These are phyloP conservation scores for Prunus yedoensis DNA, from an alignment of 331 rosid genomes.

Conservation along the genomic window DNA sequence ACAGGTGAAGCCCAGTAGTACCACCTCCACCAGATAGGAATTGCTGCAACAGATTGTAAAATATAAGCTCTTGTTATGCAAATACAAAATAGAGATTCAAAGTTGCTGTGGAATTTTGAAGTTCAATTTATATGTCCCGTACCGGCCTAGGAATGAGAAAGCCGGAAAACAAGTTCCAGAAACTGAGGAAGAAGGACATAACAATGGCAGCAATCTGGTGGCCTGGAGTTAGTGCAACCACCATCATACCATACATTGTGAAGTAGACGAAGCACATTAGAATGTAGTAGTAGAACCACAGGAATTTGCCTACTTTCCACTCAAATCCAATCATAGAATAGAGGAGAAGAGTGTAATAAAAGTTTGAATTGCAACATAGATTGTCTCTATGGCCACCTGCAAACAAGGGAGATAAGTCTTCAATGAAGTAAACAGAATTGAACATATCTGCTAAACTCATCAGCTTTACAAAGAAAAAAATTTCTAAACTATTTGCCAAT, in stretches of 20 bases:
- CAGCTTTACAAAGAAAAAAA: too few relatives aligned
- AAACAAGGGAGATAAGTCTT: background rate
- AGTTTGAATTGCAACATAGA: slow-evolving; percentile 39
- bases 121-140: background rate
- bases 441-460: too few relatives aligned
- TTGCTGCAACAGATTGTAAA: slow-evolving; percentile 24
- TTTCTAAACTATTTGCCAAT: background rate
- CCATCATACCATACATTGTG: slow-evolving; percentile 51
- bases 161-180: slow-evolving; percentile 52
- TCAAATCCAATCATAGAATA: slow-evolving; percentile 47
- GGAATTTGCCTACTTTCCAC: slow-evolving; percentile 30
- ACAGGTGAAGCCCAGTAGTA: slow-evolving; percentile 53
- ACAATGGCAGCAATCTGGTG: slow-evolving; percentile 44
- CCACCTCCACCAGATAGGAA: slow-evolving; percentile 61
- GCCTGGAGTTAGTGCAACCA: slow-evolving; percentile 44
- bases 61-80: background rate
- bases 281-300: slow-evolving; percentile 39
- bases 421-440: background rate
- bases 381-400: slow-evolving; percentile 46
- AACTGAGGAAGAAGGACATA: slow-evolving; percentile 40
- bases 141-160: slow-evolving; percentile 46
- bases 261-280: slow-evolving; percentile 48
- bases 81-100: slow-evolving; percentile 1
- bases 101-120: background rate
- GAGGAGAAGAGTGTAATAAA: slow-evolving; percentile 28